Base-by-base conservation (phyloP, 2,329 filamentous ascomycete genomes). In the Colletotrichum limetticola region DNA sequence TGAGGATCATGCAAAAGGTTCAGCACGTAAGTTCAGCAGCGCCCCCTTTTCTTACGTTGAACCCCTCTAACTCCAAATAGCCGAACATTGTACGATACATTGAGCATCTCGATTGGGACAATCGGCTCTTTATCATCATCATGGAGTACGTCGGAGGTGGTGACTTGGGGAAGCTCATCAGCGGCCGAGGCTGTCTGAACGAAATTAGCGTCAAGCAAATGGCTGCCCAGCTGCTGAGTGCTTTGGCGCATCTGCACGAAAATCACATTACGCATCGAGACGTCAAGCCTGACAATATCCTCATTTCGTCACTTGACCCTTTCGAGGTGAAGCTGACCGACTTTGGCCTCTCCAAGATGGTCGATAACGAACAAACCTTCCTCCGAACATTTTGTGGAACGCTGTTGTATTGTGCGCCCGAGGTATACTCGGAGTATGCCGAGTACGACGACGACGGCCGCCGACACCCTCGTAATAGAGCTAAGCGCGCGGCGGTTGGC, bases 221-320 rank as follows among this genome's bases (percentile, higher is more conserved):
- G 81, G 90, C 95, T 1, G 81, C 84, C 24, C 95, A 97, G 80
- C 89, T 98, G 46, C 85, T 98, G 56, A 90, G 92, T 76, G 96
- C 96, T 2, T 85, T 99, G 65, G 91, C 91, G 35, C 98, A 99
- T 80, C 87, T 99, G 9, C 97, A 99, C 81, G 86, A 88, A 66
- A 92, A 93, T 78, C 95, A 93, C 79, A 98, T 99, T 77, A 98
- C 96, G 0, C 97, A 99, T 83, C 93, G 97, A n/a, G 97, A 99
- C 82, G 95, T 99, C 79, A 99, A 99, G 80, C 97, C 97, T 0
- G 97, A 99, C 85, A 99, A 99, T 79, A 98, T 99, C 74, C 87
- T 99, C 53, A 94, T 98, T 76, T 87, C 91, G 12, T 92, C 91
- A 1, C 81, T 90, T 11, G 86, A 92, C 6, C 95, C 95, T 0